Evolutionary conservation across 129 eudicot species (phyloP), one percentile per base, ranked within the genome.

Genomic region (Daucus carota): DNA sequence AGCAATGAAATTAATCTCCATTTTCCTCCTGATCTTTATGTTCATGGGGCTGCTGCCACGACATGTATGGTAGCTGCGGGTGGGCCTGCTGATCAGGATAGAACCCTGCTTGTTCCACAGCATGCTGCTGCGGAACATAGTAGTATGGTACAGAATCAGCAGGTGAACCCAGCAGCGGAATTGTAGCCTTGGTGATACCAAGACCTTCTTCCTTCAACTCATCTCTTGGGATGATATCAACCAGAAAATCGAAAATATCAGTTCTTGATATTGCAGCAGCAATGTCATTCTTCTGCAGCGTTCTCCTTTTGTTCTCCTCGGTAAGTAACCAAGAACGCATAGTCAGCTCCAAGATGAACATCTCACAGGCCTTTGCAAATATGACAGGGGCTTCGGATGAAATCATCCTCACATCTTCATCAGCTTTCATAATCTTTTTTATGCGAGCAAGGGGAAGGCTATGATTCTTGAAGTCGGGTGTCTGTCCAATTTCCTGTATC

Each of bases 211-310:
- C 85, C 70, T 77, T 77, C 65, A 77, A 38, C 67, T 82, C 85
- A 41, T 82, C 85, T 42, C 85, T 67, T 16, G 81, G 85, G 54
- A 82, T 73, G 38, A 81, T 81, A 34, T 85, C 88, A 50, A 85
- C 85, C 48, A 85, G 54, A 38, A 85, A 85, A 63, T 85, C 88
- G 28, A 85, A 85, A 13, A 85, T 79, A 45, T 85, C 88, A 50
- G 85, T 81, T 29, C 83, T 81, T 4, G 85, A 78, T 36, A 81
- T 85, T 12, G 88, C 88, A n/a, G 88, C 88, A 20, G 88, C 88
- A 28, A 85, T 81, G 33, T 85, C 88, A 73, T 85, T 85, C 88
- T 81, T 85, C 81, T 85, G 88, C 15, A 85, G 83, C 4, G 88
- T 82, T 67, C 89, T 63, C 75, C 86, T 76, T 50, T 82, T 82